Conservation (phyloP, 306 rosid species). For the Glycine soja region DNA sequence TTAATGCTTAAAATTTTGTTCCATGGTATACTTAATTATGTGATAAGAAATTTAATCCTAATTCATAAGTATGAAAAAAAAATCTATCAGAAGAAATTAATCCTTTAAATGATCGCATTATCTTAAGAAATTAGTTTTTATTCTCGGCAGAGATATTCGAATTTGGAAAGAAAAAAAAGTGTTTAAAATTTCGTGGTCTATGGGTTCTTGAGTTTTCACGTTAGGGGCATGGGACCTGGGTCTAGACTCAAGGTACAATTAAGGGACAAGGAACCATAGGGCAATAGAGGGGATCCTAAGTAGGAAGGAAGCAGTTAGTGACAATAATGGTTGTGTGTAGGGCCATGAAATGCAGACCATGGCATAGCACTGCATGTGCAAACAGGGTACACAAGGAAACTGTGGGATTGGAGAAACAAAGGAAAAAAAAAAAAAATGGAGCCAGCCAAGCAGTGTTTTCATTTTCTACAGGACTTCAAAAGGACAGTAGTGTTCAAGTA, state of each 20-base stretch:
- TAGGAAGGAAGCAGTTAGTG: slow-evolving; percentile 54
- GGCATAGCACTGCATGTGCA: slow-evolving; percentile 62
- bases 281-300: slow-evolving; percentile 59
- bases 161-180: no score
- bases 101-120: no score
- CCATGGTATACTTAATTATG: no score
- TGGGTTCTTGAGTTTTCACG: slow-evolving; percentile 36
- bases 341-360: slow-evolving; percentile 45
- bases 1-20: no score
- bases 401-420: slow-evolving; percentile 9
- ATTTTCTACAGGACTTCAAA: neutral
- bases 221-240: slow-evolving; percentile 46
- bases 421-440: neutral
- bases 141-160: no score
- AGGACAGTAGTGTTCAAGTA: neutral
- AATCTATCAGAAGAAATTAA: no score
- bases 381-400: slow-evolving; percentile 59
- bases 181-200: slow-evolving; percentile 32
- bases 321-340: slow-evolving; percentile 63
- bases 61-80: no score
- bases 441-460: slow-evolving; percentile 37
- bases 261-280: slow-evolving; percentile 62
- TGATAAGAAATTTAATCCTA: no score
- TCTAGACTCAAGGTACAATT: slow-evolving; percentile 39
- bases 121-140: no score